phyloP scores from a whole-genome alignment of 2,329 filamentous ascomycete species.

The Microsporum audouinii region DNA sequence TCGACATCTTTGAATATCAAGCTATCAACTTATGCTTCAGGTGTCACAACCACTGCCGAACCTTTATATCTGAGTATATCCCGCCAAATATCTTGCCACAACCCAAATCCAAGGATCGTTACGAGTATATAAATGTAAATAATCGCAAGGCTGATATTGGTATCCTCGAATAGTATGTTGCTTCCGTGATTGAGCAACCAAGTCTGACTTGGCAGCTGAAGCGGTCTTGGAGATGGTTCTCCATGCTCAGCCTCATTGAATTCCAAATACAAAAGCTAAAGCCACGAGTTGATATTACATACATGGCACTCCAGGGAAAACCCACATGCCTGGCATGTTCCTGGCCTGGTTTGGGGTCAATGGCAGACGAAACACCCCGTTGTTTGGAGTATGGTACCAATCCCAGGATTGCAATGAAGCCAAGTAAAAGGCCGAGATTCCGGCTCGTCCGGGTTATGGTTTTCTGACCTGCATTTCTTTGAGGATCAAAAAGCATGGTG shows the following conservation, averaged over 20 bases:
- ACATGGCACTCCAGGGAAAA: neutral
- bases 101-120: too few relatives aligned
- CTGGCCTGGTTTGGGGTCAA: neutral
- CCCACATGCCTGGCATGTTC: neutral
- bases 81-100: neutral
- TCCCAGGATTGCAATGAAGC: neutral
- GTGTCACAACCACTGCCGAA: neutral
- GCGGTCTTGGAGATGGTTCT: neutral
- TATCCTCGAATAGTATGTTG: neutral
- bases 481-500: neutral
- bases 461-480: neutral
- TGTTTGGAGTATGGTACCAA: neutral
- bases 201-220: neutral
- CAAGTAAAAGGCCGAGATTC: neutral
- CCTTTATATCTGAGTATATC: neutral
- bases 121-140: neutral
- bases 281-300: neutral
- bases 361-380: neutral
- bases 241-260: slow-evolving; percentile 1
- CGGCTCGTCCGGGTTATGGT: neutral
- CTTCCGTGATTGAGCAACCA: neutral
- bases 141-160: neutral
- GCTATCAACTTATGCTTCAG: neutral
- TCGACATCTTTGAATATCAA: neutral
- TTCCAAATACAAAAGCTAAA: slow-evolving; percentile 1